Evolutionary conservation across 208 protist genomes (phyloP).

Genomic region (Hexamita inflata): DNA sequence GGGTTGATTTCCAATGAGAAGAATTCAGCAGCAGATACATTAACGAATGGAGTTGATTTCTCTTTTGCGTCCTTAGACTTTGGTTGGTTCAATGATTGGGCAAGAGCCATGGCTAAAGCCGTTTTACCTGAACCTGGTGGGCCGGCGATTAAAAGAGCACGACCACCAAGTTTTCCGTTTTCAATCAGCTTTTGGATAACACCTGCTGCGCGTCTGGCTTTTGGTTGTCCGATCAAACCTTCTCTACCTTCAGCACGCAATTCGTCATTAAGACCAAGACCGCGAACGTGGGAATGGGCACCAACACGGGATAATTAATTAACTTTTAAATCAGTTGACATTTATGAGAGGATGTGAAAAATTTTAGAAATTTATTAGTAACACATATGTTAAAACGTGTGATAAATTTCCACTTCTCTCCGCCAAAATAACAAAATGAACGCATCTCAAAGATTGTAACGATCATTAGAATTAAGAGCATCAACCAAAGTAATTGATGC

Average conservation of each 20-base stretch:
- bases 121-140: slow-evolving; percentile 82
- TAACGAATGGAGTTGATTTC: slow-evolving; percentile 92
- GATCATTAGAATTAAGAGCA: too few relatives aligned
- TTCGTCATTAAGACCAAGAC: slow-evolving; percentile 91
- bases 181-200: slow-evolving; percentile 84
- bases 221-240: slow-evolving; percentile 94
- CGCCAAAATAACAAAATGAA: too few relatives aligned
- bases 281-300: slow-evolving; percentile 97
- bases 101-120: slow-evolving; percentile 94
- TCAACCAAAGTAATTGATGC: too few relatives aligned
- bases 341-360: too few relatives aligned
- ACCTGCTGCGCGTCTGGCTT: slow-evolving; percentile 63
- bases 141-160: slow-evolving; percentile 93
- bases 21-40: slow-evolving; percentile 93
- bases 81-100: slow-evolving; percentile 89
- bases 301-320: too few relatives aligned
- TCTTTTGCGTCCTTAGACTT: too few relatives aligned
- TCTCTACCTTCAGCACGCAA: slow-evolving; percentile 68
- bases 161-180: slow-evolving; percentile 93
- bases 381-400: too few relatives aligned
- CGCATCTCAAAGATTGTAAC: too few relatives aligned
- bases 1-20: slow-evolving; percentile 99
- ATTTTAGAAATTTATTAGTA: too few relatives aligned
- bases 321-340: too few relatives aligned
- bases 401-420: too few relatives aligned